Base-by-base conservation (phyloP, 75 land plant species). In the Pinus albicaulis region DNA sequence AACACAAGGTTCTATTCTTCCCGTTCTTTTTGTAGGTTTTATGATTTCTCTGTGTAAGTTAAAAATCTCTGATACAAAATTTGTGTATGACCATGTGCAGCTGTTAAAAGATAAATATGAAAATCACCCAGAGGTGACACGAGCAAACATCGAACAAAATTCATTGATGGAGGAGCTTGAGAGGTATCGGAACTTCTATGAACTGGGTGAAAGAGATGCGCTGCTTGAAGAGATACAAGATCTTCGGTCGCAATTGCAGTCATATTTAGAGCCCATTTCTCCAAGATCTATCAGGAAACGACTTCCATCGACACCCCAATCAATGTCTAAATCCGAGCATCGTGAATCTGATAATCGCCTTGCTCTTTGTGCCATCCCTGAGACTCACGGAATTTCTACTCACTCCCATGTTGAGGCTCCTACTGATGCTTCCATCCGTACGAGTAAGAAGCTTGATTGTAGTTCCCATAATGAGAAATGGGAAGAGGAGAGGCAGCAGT, bases 201-300 rank as follows among this genome's bases (percentile, higher is more conserved):
- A 95, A 57, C 22, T 92, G 76, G 98, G 98, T 22, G 98, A 95
- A 71, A 89, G 90, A 77, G 98, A 95, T 72, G 89, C 88, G 12
- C 79, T 95, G 26, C 53, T 91, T 75, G 90, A 91, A 65, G 98
- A 95, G 68, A 84, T 90, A 66, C 83, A 84, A 56, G 85, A 95
- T 75, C 76, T 95, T 28, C 84, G 89, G 58, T 84, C 61, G 71
- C 98, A 95, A 38, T 79, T 95, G 57, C 90, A 89, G 58, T 81
- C 59, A 25, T 89, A 91, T 70, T 20, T 90, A 19, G 90, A 89
- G 36, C 79, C 84, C 3, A 79, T 64, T 44, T 76, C 91, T 28
- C 59, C 86, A 11, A 58, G 59, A 56, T 57, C 89, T 17, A 41
- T 80, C 57, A 84, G 80, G 71, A 80, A 80, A 44, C 78, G 58